Evolutionary conservation across 495 filamentous ascomycete species (phyloP), one percentile per base, ranked within the genome.

Genomic region (Penicillium canescens): DNA sequence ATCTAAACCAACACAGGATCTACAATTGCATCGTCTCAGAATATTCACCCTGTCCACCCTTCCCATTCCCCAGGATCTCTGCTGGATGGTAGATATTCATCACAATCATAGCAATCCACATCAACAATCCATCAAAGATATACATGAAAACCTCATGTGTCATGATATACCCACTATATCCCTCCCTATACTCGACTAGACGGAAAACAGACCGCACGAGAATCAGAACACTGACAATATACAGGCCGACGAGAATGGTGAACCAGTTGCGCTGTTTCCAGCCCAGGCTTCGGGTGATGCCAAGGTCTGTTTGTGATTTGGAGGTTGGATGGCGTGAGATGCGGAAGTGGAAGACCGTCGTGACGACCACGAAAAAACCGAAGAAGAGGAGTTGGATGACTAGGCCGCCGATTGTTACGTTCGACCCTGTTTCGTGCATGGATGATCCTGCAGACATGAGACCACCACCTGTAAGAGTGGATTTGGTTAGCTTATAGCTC

Each of bases 201-300:
- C 87, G 76, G 64, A 86, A 87, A 5, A 88, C 50, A 18, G 72
- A 82, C 16, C 87, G 76, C 4, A 88, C 59, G 51, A 90, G 50
- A 52, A 90, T 88, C 20, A 88, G 63, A 1, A 54, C 63, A 40
- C 74, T 79, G 8, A 72, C 71, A 4, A 52, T 43, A 58, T 87
- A 89, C 8, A 89, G 71, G 24, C 76, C 67, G 31, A 69, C 40
- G 13, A 87, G 54, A 24, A 79, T 68, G 40, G 70, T 73, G 51
- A 65, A 42, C 86, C 86, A 90, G 9, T 69, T 64, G 7, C 52
- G 35, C 52, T 60, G 54, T 26, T 46, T 57, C 50, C 52, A 64
- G 40, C 63, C 57, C 44, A 46, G 48, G 3, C 14, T n/a, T 2
- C 40, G 28, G 7, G 54, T 53, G 4, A 24, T 7, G 6, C 51